Percentiles rank a stretch among this genome's conserved stretches.
phyloP scores from a whole-genome alignment of 2,329 filamentous ascomycete species.

The Colletotrichum melonis region DNA sequence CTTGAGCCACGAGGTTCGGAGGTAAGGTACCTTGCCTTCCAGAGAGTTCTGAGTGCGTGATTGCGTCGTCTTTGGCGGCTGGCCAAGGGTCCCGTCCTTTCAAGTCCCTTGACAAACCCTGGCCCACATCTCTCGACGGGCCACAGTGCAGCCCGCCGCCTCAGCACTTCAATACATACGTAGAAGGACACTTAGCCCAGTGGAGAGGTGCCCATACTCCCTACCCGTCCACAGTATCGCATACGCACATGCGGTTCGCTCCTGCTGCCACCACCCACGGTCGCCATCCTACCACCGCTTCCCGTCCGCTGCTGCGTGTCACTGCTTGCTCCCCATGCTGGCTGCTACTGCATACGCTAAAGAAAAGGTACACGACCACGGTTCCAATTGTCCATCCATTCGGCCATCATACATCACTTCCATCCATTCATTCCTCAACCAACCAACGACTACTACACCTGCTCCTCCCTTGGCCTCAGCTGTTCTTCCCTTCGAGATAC shows the following conservation, averaged over 20 bases:
- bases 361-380: constrained; percentile 5
- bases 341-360: not conserved
- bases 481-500: not conserved
- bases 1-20: no score
- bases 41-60: not conserved
- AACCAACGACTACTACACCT: not conserved
- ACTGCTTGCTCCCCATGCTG: not conserved
- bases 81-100: not conserved
- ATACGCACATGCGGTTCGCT: not conserved
- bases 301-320: not conserved
- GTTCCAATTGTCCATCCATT: constrained; percentile 3
- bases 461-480: not conserved
- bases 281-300: not conserved
- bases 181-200: not conserved
- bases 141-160: not conserved
- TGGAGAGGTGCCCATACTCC: not conserved
- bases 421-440: constrained; percentile 16
- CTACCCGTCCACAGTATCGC: no score
- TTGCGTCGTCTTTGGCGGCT: not conserved
- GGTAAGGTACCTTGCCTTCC: not conserved
- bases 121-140: not conserved
- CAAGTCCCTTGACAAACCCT: not conserved
- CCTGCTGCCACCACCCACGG: not conserved
- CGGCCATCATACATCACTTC: not conserved
- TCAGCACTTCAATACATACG: not conserved